A percentile compares a stretch with the other conserved stretches of the same genome.
Evolutionary conservation across 2,329 filamentous ascomycete genomes (phyloP).

Genomic region (Taxawa tesnikishii): DNA sequence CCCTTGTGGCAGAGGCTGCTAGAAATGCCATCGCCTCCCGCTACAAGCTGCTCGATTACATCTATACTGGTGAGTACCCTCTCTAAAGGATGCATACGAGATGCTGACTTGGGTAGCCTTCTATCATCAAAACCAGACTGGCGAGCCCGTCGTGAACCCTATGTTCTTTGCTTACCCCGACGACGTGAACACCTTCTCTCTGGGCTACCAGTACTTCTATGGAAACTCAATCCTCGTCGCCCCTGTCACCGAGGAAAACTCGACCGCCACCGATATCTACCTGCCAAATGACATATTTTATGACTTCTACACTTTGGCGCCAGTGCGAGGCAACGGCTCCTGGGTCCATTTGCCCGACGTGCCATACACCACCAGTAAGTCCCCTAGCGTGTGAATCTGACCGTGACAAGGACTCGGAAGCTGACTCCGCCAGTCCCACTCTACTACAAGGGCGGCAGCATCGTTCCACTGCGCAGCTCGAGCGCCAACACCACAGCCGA

Average conservation of each 20-base stretch:
- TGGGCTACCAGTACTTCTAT: slow-evolving; percentile 45
- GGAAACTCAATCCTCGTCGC: slow-evolving; percentile 44
- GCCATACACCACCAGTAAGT: slow-evolving; percentile 29
- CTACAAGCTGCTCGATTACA: slow-evolving; percentile 69
- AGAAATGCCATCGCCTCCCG: slow-evolving; percentile 57
- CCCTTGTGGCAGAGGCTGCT: slow-evolving; percentile 49
- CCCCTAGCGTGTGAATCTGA: too few relatives aligned
- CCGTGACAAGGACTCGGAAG: too few relatives aligned
- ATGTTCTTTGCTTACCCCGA: slow-evolving; percentile 60
- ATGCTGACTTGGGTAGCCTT: slow-evolving; percentile 33
- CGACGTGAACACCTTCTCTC: slow-evolving; percentile 20
- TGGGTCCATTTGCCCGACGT: slow-evolving; percentile 33
- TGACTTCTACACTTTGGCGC: slow-evolving; percentile 43
- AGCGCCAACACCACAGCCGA: slow-evolving; percentile 51
- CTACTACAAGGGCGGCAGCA: slow-evolving; percentile 51
- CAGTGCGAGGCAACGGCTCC: slow-evolving; percentile 32
- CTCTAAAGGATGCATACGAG: too few relatives aligned
- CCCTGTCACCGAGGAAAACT: slow-evolving; percentile 41
- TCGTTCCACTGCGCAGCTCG: slow-evolving; percentile 47
- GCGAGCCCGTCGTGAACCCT: slow-evolving; percentile 55
- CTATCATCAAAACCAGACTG: slow-evolving; percentile 45
- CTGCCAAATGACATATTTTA: slow-evolving; percentile 48
- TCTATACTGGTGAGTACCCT: slow-evolving; percentile 47
- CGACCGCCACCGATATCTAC: slow-evolving; percentile 42
- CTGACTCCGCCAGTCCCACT: too few relatives aligned